These are phyloP conservation scores for Ascosphaera apis DNA, from an alignment of 2,329 filamentous ascomycete genomes.

Conservation along the genomic window DNA sequence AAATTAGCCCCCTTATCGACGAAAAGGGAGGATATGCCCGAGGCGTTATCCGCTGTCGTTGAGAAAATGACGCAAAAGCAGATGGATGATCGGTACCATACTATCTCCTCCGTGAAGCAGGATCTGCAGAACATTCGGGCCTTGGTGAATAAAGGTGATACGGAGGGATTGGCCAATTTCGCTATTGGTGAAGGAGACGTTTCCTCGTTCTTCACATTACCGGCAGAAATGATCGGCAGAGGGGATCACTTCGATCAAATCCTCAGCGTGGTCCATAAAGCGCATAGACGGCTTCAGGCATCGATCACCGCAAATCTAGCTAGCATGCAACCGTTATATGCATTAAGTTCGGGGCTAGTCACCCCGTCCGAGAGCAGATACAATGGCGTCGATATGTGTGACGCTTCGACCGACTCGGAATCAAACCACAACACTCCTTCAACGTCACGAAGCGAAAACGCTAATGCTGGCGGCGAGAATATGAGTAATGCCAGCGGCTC, in stretches of 20 bases:
- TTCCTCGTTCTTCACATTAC: conserved; percentile 78
- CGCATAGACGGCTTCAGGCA: conserved; percentile 39
- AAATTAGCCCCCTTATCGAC: conserved; percentile 55
- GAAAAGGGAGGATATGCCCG: conserved; percentile 61
- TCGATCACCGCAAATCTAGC: conserved; percentile 10
- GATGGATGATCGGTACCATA: conserved; percentile 72
- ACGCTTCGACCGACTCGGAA: conserved; percentile 32
- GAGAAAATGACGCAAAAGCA: conserved; percentile 83
- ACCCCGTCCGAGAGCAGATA: conserved; percentile 30
- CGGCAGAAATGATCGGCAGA: conserved; percentile 59
- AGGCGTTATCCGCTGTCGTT: conserved; percentile 59
- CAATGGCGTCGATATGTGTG: conserved; percentile 26
- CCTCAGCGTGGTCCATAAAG: conserved; percentile 51
- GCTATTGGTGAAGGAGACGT: conserved; percentile 64
- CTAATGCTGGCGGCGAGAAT: background rate
- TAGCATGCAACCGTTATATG: conserved; percentile 20
- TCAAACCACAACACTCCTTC: conserved; percentile 20
- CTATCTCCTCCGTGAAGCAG: conserved; percentile 61
- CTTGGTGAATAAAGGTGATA: conserved; percentile 53
- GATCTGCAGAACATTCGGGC: conserved; percentile 55
- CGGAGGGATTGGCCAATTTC: conserved; percentile 46
- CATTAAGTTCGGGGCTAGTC: conserved; percentile 22
- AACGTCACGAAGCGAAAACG: conserved; percentile 3
- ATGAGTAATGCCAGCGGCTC: conserved; percentile 8
- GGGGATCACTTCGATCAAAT: conserved; percentile 48